Evolutionary conservation across 148 eudicot species (phyloP), one percentile per base, ranked within the genome.

Genomic region (Camellia japonica): DNA sequence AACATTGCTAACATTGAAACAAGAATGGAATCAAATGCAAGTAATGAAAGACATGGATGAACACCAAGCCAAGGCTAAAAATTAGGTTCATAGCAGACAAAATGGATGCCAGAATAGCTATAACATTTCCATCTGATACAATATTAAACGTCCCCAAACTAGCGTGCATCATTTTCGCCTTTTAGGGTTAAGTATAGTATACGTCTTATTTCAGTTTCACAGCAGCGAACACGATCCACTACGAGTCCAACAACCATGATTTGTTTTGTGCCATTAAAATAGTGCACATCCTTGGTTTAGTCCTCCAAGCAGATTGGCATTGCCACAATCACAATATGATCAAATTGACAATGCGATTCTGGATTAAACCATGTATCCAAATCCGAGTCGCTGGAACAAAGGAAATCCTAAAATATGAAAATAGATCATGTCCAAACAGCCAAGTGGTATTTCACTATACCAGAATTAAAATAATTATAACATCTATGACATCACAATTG

Each of bases 391-490:
- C 14, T 63, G 8, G 19, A 20, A 63, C 14, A 15, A 46, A 30
- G 7, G 43, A 62, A 63, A 23, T 30, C 43, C 18, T 49, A 0
- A 46, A 76, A 19, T 49, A 42, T 46, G 6, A 64, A 60, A 13
- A 74, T 23, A 76, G 19, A 52, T 18, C 43, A 51, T 77, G 41
- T 63, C 56, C 79, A 63, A 76, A 13, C 56, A 76, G 7, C 70
- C 58, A 63, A 76, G 59, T 15, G 18, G 51, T 49, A 51, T 13
- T 16, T 72, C 23, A 41, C 51, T 71, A 1, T 10, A 19, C 5
- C 16, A 64, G 46, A 49, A 51, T 61, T 49, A 62, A 49, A 64
- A 38, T 23, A 65, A 51, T 8, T 19, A 42, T 7, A 66, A 9
- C 11, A 73, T 64, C 38, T 64, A 51, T 18, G 30, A 65, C 30